phyloP scores from a whole-genome alignment of 208 protist genomes.

The Trypanosoma avium region DNA sequence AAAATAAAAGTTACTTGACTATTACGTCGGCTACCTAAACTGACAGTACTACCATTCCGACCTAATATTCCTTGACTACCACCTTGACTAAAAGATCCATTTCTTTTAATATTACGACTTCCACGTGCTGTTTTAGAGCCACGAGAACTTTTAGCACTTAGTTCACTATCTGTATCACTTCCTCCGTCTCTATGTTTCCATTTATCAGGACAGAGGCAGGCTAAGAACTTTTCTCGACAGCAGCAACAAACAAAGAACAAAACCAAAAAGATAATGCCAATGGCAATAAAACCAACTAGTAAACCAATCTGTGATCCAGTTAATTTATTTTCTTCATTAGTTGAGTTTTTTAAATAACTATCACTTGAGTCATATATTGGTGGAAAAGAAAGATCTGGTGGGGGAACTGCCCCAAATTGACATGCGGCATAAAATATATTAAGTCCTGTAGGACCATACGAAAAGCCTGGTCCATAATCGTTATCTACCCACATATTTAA shows the following conservation, averaged over 20 bases:
- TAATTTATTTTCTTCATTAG: too few species aligned
- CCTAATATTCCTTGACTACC: too few species aligned
- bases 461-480: neutral
- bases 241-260: constrained; percentile 16
- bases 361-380: too few species aligned
- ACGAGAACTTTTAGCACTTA: neutral
- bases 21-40: too few species aligned
- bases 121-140: neutral
- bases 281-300: constrained; percentile 11
- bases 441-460: neutral
- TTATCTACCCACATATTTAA: constrained; percentile 4
- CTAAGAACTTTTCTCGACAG: constrained; percentile 15
- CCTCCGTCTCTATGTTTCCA: neutral
- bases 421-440: neutral
- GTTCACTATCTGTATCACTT: constrained; percentile 1
- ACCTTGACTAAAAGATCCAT: neutral
- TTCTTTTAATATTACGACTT: neutral
- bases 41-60: too few species aligned
- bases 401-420: too few species aligned
- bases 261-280: constrained; percentile 1
- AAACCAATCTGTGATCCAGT: constrained; percentile 19
- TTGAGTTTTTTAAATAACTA: too few species aligned
- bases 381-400: too few species aligned
- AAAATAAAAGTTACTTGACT: neutral
- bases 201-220: constrained; percentile 11